Evolutionary conservation across 2,329 filamentous ascomycete genomes (phyloP), one percentile per base, ranked within the genome.

Genomic region (Lachnellula cervina): DNA sequence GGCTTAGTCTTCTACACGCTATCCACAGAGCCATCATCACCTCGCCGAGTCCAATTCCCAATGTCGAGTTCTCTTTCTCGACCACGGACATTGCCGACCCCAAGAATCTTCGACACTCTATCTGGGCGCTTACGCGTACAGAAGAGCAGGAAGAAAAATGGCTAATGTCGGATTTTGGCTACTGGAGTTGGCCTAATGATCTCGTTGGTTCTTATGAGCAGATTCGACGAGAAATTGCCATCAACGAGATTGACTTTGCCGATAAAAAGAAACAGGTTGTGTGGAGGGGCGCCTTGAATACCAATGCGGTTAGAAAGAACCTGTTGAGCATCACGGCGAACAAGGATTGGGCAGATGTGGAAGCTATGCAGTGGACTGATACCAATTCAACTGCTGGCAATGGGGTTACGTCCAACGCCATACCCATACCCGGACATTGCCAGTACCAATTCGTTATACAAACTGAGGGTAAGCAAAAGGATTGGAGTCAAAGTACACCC

Each of bases 381-480:
- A 37, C 32, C 3, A 38, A 59, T 11, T 21, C 44, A 9, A 47
- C 34, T 32, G 38, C 32, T 45, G 42, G 19, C 4, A 49, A 53
- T 19, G 69, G 71, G 17, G 68, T 72, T 4, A 69, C 70, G 34
- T 67, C 74, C 42, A 64, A 68, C 4, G 66, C 69, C 44, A 60
- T 80, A 2, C 72, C 73, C 1, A 78, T 80, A 48, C 73, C 77
- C 43, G 77, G 81, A 42, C 77, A 80, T 65, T 82, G 79, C 64
- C 71, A 72, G 25, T 82, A 80, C 62, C 77, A 78, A 68, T 82
- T 76, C 62, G 71, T 80, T 1, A 74, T 76, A 2, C 78, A 81
- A 54, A 78, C 77, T 1, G 79, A 81, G 65, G 79, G 78, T 32
- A 16, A 8, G 14, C 3, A 21, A 48, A 48, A 14, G 2, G n/a